Conservation (phyloP, 495 filamentous ascomycete genomes). For the Sordaria brevicollis region DNA sequence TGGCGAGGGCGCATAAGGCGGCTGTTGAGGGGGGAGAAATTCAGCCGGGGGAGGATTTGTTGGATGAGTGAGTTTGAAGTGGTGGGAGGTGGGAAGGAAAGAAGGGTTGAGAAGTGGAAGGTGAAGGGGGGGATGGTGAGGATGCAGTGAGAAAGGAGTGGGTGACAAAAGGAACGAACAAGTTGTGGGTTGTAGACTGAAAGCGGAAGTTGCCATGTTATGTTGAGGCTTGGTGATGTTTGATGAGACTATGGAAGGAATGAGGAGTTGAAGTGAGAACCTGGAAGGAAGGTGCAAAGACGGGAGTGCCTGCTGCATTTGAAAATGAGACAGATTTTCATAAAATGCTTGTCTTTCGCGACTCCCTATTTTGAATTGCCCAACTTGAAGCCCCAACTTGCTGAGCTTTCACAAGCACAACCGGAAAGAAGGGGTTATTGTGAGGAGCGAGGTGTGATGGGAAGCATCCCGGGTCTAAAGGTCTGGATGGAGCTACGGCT, state of each 20-base stretch:
- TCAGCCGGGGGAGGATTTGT: constrained; percentile 32
- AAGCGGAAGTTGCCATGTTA: background rate
- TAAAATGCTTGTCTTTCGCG: background rate
- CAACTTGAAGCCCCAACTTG: no score
- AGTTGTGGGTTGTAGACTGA: background rate
- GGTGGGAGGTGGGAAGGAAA: no score
- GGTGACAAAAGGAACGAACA: background rate
- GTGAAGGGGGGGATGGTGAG: background rate
- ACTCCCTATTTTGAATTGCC: background rate
- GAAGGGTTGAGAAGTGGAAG: background rate
- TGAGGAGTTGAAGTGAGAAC: no score
- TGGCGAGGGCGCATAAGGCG: constrained; percentile 34
- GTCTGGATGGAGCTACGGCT: no score
- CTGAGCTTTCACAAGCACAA: background rate
- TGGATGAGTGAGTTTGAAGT: constrained; percentile 11
- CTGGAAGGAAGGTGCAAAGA: background rate
- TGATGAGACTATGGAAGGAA: no score
- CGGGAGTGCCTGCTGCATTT: background rate
- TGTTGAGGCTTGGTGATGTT: background rate
- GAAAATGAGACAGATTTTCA: background rate
- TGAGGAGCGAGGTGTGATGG: no score
- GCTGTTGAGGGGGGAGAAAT: constrained; percentile 34
- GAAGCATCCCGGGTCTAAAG: no score
- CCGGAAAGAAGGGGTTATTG: no score
- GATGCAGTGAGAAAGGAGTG: background rate